A percentile compares a stretch with the other conserved stretches of the same genome.
Evolutionary conservation across 2,329 filamentous ascomycete genomes (phyloP).

Genomic region (Alternaria burnsii): DNA sequence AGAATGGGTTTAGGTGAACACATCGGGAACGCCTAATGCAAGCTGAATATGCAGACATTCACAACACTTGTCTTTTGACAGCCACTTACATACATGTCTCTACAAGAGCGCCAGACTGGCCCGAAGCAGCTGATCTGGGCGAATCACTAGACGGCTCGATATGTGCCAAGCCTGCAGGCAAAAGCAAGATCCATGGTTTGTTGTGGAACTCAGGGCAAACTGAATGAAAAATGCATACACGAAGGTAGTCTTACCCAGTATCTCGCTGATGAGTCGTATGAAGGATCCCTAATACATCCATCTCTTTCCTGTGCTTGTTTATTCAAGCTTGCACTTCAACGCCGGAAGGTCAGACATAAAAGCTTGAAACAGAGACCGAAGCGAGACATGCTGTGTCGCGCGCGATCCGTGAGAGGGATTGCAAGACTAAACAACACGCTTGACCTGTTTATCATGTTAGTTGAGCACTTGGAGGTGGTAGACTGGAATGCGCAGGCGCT

Average conservation of each 20-base stretch:
- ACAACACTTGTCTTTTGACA: neutral
- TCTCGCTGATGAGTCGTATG: conserved; percentile 6
- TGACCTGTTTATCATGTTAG: conserved; percentile 36
- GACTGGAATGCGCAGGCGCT: neutral
- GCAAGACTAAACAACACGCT: conserved; percentile 41
- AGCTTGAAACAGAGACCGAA: neutral
- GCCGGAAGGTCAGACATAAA: conserved; percentile 21
- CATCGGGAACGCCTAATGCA: neutral
- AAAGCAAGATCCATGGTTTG: conserved; percentile 1
- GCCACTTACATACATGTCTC: neutral
- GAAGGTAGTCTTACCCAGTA: conserved; percentile 7
- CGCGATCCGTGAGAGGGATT: neutral
- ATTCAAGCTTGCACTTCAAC: conserved; percentile 26
- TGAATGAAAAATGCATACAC: conserved; percentile 8
- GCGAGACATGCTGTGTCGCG: neutral
- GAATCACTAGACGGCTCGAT: neutral
- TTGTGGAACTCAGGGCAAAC: conserved; percentile 1
- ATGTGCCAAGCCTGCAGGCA: conserved; percentile 10
- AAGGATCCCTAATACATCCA: conserved; percentile 17
- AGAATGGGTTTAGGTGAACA: neutral
- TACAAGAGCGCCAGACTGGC: neutral
- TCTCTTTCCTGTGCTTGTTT: conserved; percentile 10
- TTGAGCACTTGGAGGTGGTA: neutral
- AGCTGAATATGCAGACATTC: neutral
- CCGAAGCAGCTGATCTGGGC: neutral